These are phyloP conservation scores for Xylaria bambusicola DNA, from an alignment of 495 filamentous ascomycete species.

Conservation along the genomic window DNA sequence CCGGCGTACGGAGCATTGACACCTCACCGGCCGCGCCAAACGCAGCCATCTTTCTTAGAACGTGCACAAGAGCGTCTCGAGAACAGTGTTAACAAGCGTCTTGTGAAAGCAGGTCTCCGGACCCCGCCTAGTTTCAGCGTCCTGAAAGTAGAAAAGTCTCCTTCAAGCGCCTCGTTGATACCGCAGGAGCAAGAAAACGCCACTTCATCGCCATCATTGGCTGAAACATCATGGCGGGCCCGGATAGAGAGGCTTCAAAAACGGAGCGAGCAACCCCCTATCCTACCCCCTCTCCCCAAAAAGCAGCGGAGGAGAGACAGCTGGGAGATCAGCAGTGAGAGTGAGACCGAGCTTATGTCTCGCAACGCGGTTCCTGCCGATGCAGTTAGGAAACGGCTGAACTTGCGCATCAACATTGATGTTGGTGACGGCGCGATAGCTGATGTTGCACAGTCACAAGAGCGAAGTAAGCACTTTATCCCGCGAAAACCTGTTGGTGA, in stretches of 20 bases:
- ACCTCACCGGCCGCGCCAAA: constrained; percentile 12
- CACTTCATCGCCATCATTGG: no score
- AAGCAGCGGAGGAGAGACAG: not conserved
- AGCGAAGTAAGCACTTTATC: no score
- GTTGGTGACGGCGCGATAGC: no score
- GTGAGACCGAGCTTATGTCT: not conserved
- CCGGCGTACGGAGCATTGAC: constrained; percentile 20
- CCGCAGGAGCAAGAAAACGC: no score
- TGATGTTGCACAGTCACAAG: no score
- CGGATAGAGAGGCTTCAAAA: not conserved
- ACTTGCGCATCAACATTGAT: no score
- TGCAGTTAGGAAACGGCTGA: no score
- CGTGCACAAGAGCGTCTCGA: constrained; percentile 10
- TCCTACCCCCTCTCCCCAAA: not conserved
- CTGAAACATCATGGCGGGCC: not conserved
- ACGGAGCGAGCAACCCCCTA: no score
- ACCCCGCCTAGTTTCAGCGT: constrained; percentile 22
- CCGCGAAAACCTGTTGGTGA: no score
- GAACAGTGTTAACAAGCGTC: not conserved
- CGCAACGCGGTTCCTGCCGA: no score
- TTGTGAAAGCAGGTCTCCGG: constrained; percentile 14
- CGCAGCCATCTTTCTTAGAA: constrained; percentile 14
- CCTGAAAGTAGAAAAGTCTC: constrained; percentile 10
- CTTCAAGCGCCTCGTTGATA: not conserved
- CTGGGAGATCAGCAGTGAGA: constrained; percentile 5